Conservation (phyloP, 345 rosid genomes). For the Raphanus raphanistrum region DNA sequence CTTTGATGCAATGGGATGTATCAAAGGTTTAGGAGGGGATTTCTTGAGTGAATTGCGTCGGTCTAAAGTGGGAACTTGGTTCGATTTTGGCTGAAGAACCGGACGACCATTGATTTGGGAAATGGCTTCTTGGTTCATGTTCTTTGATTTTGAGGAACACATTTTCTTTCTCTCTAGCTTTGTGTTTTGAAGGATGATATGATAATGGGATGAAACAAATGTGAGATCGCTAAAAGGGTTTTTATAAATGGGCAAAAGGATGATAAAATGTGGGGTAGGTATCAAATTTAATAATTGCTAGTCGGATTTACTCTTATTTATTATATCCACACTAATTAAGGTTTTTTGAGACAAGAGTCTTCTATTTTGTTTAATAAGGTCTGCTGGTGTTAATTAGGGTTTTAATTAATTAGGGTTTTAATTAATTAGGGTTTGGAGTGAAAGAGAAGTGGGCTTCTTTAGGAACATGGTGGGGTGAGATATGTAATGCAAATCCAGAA, state of each 20-base stretch:
- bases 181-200: conserved; percentile 14
- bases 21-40: conserved; percentile 40
- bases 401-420: conserved; percentile 12
- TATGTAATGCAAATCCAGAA: conserved; percentile 32
- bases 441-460: conserved; percentile 42
- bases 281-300: conserved; percentile 18
- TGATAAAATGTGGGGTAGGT: conserved; percentile 30
- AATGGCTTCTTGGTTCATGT: conserved; percentile 31
- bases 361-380: conserved; percentile 21
- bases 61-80: conserved; percentile 54
- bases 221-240: conserved; percentile 33
- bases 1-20: conserved; percentile 26
- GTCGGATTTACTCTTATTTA: conserved; percentile 23
- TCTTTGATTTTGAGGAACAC: conserved; percentile 60
- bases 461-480: conserved; percentile 42
- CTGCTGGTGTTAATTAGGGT: conserved; percentile 8
- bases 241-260: conserved; percentile 32
- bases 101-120: conserved; percentile 55
- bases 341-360: conserved; percentile 14
- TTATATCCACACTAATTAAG: conserved; percentile 18
- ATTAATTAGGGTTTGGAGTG: conserved; percentile 34
- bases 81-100: conserved; percentile 68
- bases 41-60: conserved; percentile 50
- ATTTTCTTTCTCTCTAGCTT: conserved; percentile 33
- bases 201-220: conserved; percentile 36